These are phyloP conservation scores for Lichtheimia ornata DNA, from an alignment of 371 early-diverging fungal genomes.

Conservation along the genomic window DNA sequence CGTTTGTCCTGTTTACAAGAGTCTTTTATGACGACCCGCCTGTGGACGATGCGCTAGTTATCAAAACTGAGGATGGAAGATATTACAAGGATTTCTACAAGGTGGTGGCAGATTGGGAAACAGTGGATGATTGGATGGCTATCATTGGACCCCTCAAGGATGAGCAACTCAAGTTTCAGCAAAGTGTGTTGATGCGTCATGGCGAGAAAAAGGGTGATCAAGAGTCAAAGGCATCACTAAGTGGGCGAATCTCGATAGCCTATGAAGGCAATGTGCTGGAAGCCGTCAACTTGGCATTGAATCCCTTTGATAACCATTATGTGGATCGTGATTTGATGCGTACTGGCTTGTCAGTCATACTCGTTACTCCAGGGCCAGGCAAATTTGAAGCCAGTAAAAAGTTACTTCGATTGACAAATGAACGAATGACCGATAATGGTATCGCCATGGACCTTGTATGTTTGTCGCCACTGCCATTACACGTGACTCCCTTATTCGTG, in stretches of 20 bases:
- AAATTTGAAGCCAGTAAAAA: slow-evolving; percentile 84
- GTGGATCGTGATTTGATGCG: slow-evolving; percentile 91
- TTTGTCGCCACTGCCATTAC: slow-evolving; percentile 84
- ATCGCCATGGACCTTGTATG: slow-evolving; percentile 93
- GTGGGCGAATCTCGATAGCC: slow-evolving; percentile 74
- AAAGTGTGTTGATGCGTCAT: slow-evolving; percentile 69
- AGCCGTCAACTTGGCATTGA: slow-evolving; percentile 93
- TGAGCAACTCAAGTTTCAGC: slow-evolving; percentile 82
- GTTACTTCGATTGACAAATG: slow-evolving; percentile 86
- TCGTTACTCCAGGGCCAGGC: slow-evolving; percentile 90
- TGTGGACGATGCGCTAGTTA: slow-evolving; percentile 42
- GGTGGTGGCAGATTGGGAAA: slow-evolving; percentile 93
- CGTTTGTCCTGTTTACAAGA: slow-evolving; percentile 91
- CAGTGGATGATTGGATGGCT: slow-evolving; percentile 82
- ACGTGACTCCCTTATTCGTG: slow-evolving; percentile 88
- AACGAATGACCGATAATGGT: slow-evolving; percentile 93
- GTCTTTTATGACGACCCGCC: slow-evolving; percentile 74
- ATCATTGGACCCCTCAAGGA: slow-evolving; percentile 77
- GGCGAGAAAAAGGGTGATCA: slow-evolving; percentile 16
- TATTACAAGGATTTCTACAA: slow-evolving; percentile 93
- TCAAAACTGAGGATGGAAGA: slow-evolving; percentile 55
- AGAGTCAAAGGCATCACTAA: slow-evolving; percentile 49
- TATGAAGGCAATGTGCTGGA: slow-evolving; percentile 93
- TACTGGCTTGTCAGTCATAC: slow-evolving; percentile 90
- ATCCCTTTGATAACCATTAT: slow-evolving; percentile 91